Evolutionary conservation across 768 basidiomycete genomes (phyloP), one percentile per base, ranked within the genome.

Genomic region (Lanmaoa rubissima): DNA sequence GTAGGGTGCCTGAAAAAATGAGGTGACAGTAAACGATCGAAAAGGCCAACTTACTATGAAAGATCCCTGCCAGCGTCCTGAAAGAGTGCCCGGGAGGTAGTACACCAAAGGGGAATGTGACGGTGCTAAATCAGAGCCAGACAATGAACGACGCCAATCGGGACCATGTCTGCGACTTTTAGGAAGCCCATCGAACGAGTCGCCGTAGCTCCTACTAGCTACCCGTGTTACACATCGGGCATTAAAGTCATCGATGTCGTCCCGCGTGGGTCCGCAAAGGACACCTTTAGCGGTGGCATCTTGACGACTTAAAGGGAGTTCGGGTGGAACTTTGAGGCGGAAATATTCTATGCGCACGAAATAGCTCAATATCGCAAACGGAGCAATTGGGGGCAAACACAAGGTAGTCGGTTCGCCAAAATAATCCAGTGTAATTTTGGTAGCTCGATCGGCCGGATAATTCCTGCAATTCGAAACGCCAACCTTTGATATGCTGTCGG

Each of bases 61-160:
- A 10, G 80, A 78, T 3, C 81, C 82, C 51, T 76, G 74, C 81
- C 80, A 84, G 38, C 65, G 69, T 19, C 82, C 83, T 4, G 75
- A 74, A 28, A 83, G 69, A 1, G 72, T 70, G 12, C 78, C 81
- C 24, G 77, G 71, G 49, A 70, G 68, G 60, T 84, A 82, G 19
- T 70, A 60, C 9, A 61, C 40, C 19, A 53, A 47, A 13, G 46
- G 35, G 7, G 62, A 54, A 26, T 34, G 45, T n/a, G 41, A 42
- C 12, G 26, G 31, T 44, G 50, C 24, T 19, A 40, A 32, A 40
- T 51, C 53, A 24, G 54, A 40, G 36, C 48, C 26, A 24, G 54
- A 39, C 19, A 69, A 39, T 17, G 60, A 69, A 50, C 71, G 73
- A 38, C 41, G 59, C 67, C 65, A 49, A 53, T 72, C 71, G 13